Evolutionary conservation across 106 monocot species (phyloP).

Genomic region (Dactylorhiza incarnata): DNA sequence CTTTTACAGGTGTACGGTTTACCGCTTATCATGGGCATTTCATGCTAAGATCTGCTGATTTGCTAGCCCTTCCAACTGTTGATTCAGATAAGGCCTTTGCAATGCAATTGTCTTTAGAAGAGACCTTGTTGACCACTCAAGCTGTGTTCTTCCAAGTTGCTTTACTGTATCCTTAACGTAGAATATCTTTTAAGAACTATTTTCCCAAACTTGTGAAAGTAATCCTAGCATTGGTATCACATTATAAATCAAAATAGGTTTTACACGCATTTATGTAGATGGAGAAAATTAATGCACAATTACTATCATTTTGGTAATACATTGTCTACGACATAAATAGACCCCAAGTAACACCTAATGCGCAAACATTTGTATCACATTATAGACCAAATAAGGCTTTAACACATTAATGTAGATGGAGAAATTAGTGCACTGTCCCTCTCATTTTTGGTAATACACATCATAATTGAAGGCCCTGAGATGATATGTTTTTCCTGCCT

Average conservation of each 20-base stretch:
- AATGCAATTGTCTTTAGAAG: conserved; percentile 86
- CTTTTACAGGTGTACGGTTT: conserved; percentile 78
- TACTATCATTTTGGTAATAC: background rate
- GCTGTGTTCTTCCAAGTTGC: conserved; percentile 96
- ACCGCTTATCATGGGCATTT: conserved; percentile 95
- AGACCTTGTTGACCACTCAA: conserved; percentile 80
- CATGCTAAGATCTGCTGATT: conserved; percentile 92
- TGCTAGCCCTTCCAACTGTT: conserved; percentile 94
- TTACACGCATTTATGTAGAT: background rate
- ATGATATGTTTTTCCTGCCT: too few species aligned
- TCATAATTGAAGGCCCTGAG: too few species aligned
- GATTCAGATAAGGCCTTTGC: conserved; percentile 98
- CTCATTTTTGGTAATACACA: too few species aligned
- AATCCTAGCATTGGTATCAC: background rate
- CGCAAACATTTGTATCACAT: too few species aligned
- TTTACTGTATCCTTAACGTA: conserved; percentile 76
- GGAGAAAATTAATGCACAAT: background rate
- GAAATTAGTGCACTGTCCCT: too few species aligned
- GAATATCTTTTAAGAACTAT: background rate
- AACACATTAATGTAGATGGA: too few species aligned
- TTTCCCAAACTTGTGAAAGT: background rate
- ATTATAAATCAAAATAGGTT: background rate
- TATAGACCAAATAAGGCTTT: too few species aligned
- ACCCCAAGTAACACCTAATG: too few species aligned
- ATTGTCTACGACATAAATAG: too few species aligned